Percentiles rank a stretch among this genome's conserved stretches.
These are phyloP conservation scores for Calonectria naviculata DNA, from an alignment of 2,329 filamentous ascomycete genomes.

Conservation along the genomic window DNA sequence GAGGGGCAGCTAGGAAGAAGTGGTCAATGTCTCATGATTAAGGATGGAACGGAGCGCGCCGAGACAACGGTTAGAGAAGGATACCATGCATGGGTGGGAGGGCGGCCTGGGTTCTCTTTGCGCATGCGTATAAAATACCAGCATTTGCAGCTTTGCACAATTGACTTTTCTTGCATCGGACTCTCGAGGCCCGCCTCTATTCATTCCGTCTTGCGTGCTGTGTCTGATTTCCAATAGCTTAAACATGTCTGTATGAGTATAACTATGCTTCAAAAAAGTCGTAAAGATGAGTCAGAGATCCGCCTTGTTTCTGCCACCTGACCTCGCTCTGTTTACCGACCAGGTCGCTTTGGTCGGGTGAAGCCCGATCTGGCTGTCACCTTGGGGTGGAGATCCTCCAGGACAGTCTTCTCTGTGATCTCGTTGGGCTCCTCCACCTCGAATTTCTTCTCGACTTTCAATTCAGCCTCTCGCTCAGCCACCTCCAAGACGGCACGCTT, in stretches of 20 bases:
- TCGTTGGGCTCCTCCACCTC: slow-evolving; percentile 76
- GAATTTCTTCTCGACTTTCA: slow-evolving; percentile 77
- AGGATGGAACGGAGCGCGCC: slow-evolving; percentile 10
- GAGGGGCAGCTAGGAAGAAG: background rate
- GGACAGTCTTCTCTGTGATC: slow-evolving; percentile 74
- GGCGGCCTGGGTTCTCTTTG: slow-evolving; percentile 38
- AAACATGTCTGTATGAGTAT: background rate
- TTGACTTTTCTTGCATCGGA: slow-evolving; percentile 37
- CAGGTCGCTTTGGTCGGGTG: slow-evolving; percentile 82
- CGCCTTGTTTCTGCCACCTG: background rate
- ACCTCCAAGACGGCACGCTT: slow-evolving; percentile 74
- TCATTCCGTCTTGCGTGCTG: slow-evolving; percentile 5
- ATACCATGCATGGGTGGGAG: slow-evolving; percentile 35
- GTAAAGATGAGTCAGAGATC: background rate
- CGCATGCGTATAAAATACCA: slow-evolving; percentile 44
- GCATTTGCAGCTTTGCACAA: slow-evolving; percentile 41
- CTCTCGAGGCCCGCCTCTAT: slow-evolving; percentile 21
- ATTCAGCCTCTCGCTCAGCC: slow-evolving; percentile 72
- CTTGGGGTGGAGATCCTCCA: slow-evolving; percentile 76
- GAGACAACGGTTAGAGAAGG: slow-evolving; percentile 33
- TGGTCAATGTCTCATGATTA: slow-evolving; percentile 8
- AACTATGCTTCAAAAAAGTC: background rate
- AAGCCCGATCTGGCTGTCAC: slow-evolving; percentile 76
- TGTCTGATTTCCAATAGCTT: background rate
- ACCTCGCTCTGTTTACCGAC: slow-evolving; percentile 58